Percentiles rank a stretch among this genome's conserved stretches.
Evolutionary conservation across 1,284 basidiomycete genomes (phyloP).

Genomic region (Neolentinus lepideus): DNA sequence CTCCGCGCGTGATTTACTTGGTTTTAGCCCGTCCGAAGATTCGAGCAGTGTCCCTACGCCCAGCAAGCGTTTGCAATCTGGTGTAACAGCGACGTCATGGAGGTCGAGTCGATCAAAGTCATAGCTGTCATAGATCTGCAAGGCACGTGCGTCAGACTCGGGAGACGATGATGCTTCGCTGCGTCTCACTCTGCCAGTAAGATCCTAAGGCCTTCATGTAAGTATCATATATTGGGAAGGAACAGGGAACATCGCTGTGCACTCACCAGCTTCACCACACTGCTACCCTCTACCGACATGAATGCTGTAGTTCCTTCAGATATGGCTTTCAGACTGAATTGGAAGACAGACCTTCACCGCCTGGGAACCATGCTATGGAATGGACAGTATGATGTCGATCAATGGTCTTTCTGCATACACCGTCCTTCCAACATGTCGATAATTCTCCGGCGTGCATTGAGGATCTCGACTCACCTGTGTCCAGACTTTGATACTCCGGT

Average conservation of each 20-base stretch:
- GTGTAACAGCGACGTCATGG: constrained; percentile 68
- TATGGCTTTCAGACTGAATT: background rate
- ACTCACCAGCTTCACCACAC: constrained; percentile 39
- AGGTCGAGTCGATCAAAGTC: constrained; percentile 60
- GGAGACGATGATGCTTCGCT: background rate
- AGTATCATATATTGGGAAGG: background rate
- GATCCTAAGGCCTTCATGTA: constrained; percentile 29
- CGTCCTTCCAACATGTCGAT: constrained; percentile 39
- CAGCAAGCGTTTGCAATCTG: constrained; percentile 56
- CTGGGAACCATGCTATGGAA: constrained; percentile 67
- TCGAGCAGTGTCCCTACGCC: constrained; percentile 64
- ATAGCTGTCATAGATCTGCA: constrained; percentile 28
- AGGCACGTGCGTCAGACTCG: background rate
- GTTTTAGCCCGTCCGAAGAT: constrained; percentile 57
- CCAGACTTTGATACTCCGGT: constrained; percentile 72
- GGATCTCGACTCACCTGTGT: constrained; percentile 37
- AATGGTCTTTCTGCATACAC: constrained; percentile 66
- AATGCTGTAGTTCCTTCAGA: constrained; percentile 31
- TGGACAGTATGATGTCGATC: constrained; percentile 55
- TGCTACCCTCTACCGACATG: constrained; percentile 47
- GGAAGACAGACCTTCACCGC: constrained; percentile 43
- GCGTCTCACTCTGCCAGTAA: constrained; percentile 35
- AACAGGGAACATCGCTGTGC: no score
- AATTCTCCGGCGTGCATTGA: background rate
- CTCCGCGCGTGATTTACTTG: constrained; percentile 67